Conservation (phyloP, 1,139 yeast genomes). For the Yamadazyma sp. region DNA sequence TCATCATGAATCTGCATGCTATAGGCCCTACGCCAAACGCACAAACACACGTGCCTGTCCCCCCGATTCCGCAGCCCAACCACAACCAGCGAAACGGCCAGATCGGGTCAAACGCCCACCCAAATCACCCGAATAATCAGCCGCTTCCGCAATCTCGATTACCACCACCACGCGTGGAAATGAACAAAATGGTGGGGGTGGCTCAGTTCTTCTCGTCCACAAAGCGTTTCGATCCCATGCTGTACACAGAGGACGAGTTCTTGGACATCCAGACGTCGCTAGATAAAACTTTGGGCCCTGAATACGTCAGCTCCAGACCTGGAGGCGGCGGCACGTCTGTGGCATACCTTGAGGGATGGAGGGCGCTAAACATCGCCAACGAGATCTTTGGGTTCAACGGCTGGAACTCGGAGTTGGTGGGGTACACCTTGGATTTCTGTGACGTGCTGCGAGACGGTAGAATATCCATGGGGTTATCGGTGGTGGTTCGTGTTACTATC, state of each 20-base stretch:
- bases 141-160: neutral
- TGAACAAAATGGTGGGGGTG: slow-evolving; percentile 11
- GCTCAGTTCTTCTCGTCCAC: slow-evolving; percentile 13
- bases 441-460: slow-evolving; percentile 59
- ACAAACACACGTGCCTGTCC: no score
- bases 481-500: slow-evolving; percentile 67
- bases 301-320: slow-evolving; percentile 77
- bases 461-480: slow-evolving; percentile 64
- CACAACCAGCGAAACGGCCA: neutral
- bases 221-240: slow-evolving; percentile 24
- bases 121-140: slow-evolving; percentile 1
- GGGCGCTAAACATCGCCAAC: slow-evolving; percentile 73
- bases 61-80: no score
- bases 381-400: slow-evolving; percentile 81
- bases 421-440: slow-evolving; percentile 66
- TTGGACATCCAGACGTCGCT: slow-evolving; percentile 42
- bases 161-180: slow-evolving; percentile 5
- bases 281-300: slow-evolving; percentile 81
- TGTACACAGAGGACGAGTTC: slow-evolving; percentile 42
- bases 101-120: neutral
- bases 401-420: slow-evolving; percentile 71
- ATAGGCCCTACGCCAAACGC: no score
- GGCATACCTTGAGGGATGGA: slow-evolving; percentile 80
- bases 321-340: slow-evolving; percentile 73
- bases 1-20: neutral